Base-by-base conservation (phyloP, 1,284 basidiomycete genomes). In the Boletellus deceptivus region DNA sequence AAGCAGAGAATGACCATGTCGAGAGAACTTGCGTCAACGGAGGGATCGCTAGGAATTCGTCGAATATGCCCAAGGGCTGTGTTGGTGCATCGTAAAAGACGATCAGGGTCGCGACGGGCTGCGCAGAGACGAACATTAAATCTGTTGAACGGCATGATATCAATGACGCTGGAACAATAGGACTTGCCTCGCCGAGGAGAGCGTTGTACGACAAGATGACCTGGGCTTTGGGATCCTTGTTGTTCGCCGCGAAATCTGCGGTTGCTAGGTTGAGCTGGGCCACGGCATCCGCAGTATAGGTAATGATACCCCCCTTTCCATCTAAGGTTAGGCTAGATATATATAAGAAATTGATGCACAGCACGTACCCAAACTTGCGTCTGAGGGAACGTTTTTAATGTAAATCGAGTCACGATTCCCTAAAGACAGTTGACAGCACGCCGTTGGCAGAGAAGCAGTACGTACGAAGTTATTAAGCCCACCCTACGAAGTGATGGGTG, bases 341-440 rank as follows among this genome's bases (percentile, higher is more conserved):
- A 17, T 14, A 35, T 9, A 20, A 7, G n/a, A 16, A 14, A n/a
- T 35, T 7, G 13, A 35, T n/a, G 37, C 29, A 29, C 29, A 10
- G 13, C 33, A 38, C 37, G n/a, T 62, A 83, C 82, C 82, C 82
- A 86, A 44, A 84, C 76, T 55, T 77, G 57, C 0, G 69, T 71
- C 64, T 83, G 80, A 8, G 78, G 75, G 61, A 74, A 74, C 0
- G 79, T 73, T 55, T 75, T 72, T 10, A 84, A 53, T 0, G 75
- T 79, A 58, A 84, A 81, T 46, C 72, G 74, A 1, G 79, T 84
- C 5, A 84, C 80, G 33, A 84, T 79, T 1, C 82, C 83, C 82
- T 84, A 34, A 17, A 35, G 20, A 27, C 16, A 9, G 16, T 53
- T 8, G 37, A 27, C 42, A 39, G 22, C 39, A 20, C 20, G 8